A percentile compares a stretch with the other conserved stretches of the same genome.
These are phyloP conservation scores for Ganoderma leucocontextum DNA, from an alignment of 1,284 basidiomycete species.

Conservation along the genomic window DNA sequence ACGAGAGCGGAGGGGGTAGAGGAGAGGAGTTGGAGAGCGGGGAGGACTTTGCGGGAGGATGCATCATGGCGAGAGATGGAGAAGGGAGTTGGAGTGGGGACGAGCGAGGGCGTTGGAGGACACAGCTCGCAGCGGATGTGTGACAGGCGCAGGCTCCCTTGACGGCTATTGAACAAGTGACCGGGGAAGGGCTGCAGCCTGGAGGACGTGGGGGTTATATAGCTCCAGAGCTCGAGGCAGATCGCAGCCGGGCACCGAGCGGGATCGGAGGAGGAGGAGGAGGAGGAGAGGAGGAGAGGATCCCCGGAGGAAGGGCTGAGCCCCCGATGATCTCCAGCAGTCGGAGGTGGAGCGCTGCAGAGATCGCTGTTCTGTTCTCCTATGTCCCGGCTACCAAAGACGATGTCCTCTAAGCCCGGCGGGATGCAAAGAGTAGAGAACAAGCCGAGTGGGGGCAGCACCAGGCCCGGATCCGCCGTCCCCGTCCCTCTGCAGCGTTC, in stretches of 20 bases:
- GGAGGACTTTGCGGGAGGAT: constrained; percentile 12
- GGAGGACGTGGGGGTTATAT: not conserved
- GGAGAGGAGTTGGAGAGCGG: not conserved
- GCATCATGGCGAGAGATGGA: constrained; percentile 4
- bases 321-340: not conserved
- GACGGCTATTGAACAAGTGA: not conserved
- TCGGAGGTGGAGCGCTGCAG: not conserved
- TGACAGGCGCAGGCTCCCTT: not conserved
- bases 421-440: constrained; percentile 4
- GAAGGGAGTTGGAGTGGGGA: not conserved
- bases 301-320: not conserved
- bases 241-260: not conserved
- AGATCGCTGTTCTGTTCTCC: not conserved
- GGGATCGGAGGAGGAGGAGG: not conserved
- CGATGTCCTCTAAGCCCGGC: not conserved
- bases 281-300: not conserved
- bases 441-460: not conserved
- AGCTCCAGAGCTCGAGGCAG: not conserved
- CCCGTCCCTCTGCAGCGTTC: not conserved
- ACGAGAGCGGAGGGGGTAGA: constrained; percentile 6
- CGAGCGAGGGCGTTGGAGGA: not conserved
- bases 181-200: not conserved
- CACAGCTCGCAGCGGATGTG: constrained; percentile 1
- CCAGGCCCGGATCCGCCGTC: not conserved
- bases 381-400: not conserved